Evolutionary conservation across 1,284 basidiomycete species (phyloP).

Genomic region (Ganoderma leucocontextum): DNA sequence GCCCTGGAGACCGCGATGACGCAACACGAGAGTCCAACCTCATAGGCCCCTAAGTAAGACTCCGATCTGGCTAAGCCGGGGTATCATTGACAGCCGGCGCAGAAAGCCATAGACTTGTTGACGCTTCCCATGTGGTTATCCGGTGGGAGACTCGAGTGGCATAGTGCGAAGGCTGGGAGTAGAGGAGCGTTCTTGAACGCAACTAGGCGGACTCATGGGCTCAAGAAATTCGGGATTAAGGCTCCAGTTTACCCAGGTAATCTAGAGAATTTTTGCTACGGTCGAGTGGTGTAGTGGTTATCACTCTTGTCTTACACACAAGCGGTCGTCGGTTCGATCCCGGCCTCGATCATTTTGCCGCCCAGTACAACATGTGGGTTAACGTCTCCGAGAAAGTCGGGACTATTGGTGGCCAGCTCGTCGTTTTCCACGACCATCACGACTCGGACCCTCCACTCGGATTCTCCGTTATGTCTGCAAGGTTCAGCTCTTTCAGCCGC

Average conservation of each 20-base stretch:
- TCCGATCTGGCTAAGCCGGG: too few relatives aligned
- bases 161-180: too few relatives aligned
- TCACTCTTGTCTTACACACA: conserved; percentile 37
- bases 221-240: too few relatives aligned
- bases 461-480: background rate
- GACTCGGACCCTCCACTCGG: background rate
- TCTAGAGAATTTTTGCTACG: background rate
- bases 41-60: background rate
- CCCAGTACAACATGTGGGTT: background rate
- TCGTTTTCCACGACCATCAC: background rate
- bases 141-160: too few relatives aligned
- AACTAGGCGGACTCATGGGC: too few relatives aligned
- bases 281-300: conserved; percentile 38
- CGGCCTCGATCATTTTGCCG: conserved; percentile 30
- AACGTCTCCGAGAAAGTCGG: background rate
- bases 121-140: too few relatives aligned
- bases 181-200: too few relatives aligned
- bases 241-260: too few relatives aligned
- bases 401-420: background rate
- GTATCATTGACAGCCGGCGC: too few relatives aligned
- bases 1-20: background rate
- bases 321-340: conserved; percentile 37
- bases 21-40: background rate
- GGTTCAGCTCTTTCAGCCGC: background rate
- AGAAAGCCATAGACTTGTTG: too few relatives aligned